phyloP scores from a whole-genome alignment of 805 yeast species.

The Metschnikowia koreensis region DNA sequence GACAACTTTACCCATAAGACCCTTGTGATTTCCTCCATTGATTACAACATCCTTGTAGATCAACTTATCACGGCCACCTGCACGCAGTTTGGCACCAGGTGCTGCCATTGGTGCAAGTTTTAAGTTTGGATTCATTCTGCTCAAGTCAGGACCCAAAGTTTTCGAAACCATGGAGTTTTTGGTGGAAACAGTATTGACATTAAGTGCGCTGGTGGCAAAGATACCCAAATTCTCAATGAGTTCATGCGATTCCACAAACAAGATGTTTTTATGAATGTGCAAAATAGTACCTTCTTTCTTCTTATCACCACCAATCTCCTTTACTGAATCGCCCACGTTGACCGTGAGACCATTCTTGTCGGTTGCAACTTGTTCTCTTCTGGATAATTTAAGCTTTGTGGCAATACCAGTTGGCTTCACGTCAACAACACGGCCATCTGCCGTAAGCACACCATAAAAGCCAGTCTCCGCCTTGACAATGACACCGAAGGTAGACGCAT shows the following conservation, averaged over 20 bases:
- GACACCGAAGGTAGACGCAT: conserved; percentile 84
- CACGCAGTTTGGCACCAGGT: conserved; percentile 48
- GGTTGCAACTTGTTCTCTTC: conserved; percentile 77
- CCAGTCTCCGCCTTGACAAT: conserved; percentile 88
- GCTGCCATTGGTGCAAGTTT: conserved; percentile 45
- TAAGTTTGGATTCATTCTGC: conserved; percentile 81
- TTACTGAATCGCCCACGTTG: conserved; percentile 89
- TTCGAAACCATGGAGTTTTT: conserved; percentile 68
- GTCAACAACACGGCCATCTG: conserved; percentile 73
- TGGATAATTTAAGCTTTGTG: conserved; percentile 62
- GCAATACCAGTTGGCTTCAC: conserved; percentile 82
- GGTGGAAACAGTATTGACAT: conserved; percentile 80
- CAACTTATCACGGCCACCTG: conserved; percentile 77
- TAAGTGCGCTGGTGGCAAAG: conserved; percentile 72
- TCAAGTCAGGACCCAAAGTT: conserved; percentile 61
- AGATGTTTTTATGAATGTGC: conserved; percentile 76
- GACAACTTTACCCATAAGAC: conserved; percentile 87
- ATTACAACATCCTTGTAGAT: conserved; percentile 83
- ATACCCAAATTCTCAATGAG: conserved; percentile 87
- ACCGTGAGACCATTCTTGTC: conserved; percentile 84
- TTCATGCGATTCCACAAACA: conserved; percentile 79
- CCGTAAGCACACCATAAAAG: conserved; percentile 71
- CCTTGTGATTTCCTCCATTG: conserved; percentile 90
- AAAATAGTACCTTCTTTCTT: conserved; percentile 84
- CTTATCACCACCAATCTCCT: conserved; percentile 71